Evolutionary conservation across 2,329 filamentous ascomycete species (phyloP).

Genomic region (Periconia sp.): DNA sequence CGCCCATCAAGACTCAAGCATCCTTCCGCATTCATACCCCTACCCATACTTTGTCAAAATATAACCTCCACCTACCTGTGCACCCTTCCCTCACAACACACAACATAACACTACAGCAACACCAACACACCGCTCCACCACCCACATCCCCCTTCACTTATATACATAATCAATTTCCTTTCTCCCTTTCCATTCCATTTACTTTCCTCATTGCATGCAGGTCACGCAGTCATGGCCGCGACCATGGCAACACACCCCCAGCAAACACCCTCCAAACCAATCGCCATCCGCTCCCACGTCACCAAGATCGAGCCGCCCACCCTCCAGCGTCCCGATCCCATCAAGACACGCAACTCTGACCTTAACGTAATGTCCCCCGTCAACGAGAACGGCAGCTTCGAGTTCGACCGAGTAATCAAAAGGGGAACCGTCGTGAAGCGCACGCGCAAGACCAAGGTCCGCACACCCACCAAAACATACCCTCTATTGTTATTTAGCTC

Average conservation of each 20-base stretch:
- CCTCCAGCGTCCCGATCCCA: slow-evolving; percentile 24
- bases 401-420: slow-evolving; percentile 92
- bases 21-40: slow-evolving; percentile 6
- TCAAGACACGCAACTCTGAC: slow-evolving; percentile 21
- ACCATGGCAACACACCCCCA: slow-evolving; percentile 28
- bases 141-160: slow-evolving; percentile 1
- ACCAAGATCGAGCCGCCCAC: slow-evolving; percentile 30
- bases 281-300: slow-evolving; percentile 19
- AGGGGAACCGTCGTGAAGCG: slow-evolving; percentile 83
- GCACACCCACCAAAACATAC: neutral
- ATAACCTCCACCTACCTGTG: neutral
- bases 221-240: slow-evolving; percentile 6
- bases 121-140: slow-evolving; percentile 3
- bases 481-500: slow-evolving; percentile 11
- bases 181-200: slow-evolving; percentile 3
- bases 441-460: slow-evolving; percentile 86
- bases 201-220: slow-evolving; percentile 20
- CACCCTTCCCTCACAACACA: slow-evolving; percentile 14
- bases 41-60: neutral
- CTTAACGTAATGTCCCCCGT: slow-evolving; percentile 75
- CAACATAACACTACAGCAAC: slow-evolving; percentile 10
- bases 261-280: slow-evolving; percentile 27
- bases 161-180: slow-evolving; percentile 6
- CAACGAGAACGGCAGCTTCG: slow-evolving; percentile 93
- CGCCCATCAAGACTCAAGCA: neutral